These are phyloP conservation scores for Pseudogymnoascus sp. DNA, from an alignment of 2,329 filamentous ascomycete species.

Conservation along the genomic window DNA sequence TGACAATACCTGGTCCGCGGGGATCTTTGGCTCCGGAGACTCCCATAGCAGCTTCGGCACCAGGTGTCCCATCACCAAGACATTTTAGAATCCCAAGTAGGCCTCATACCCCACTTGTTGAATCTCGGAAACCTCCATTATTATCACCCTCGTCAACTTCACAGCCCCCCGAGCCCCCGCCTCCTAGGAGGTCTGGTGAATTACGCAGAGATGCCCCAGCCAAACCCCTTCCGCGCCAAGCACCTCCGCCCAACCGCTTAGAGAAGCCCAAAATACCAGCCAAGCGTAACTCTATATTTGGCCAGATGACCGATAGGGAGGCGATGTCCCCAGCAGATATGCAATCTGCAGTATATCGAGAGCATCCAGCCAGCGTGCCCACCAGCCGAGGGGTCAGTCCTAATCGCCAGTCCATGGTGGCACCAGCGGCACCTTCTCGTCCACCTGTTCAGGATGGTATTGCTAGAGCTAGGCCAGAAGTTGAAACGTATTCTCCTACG, in stretches of 20 bases:
- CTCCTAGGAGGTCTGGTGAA: conserved; percentile 54
- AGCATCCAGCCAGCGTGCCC: not conserved
- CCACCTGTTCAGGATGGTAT: not conserved
- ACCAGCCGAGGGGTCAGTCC: conserved; percentile 4
- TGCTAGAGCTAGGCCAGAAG: not conserved
- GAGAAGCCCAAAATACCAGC: conserved; percentile 61
- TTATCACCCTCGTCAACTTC: conserved; percentile 31
- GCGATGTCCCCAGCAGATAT: not conserved
- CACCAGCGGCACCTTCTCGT: not conserved
- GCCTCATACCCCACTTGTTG: conserved; percentile 43
- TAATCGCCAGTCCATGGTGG: not conserved
- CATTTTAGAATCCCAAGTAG: conserved; percentile 47
- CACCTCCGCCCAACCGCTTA: conserved; percentile 67
- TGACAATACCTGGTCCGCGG: conserved; percentile 26
- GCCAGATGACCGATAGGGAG: not conserved
- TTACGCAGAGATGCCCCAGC: conserved; percentile 37
- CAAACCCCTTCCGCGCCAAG: conserved; percentile 25
- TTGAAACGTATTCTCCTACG: not conserved
- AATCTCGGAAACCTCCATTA: conserved; percentile 41
- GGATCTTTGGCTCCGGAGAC: conserved; percentile 34
- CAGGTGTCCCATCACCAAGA: conserved; percentile 31
- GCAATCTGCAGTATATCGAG: not conserved
- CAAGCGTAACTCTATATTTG: conserved; percentile 22
- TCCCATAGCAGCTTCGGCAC: conserved; percentile 38
- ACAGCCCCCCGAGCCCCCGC: conserved; percentile 53